Conservation (phyloP, 768 basidiomycete species). For the Lactifluus piperatus region DNA sequence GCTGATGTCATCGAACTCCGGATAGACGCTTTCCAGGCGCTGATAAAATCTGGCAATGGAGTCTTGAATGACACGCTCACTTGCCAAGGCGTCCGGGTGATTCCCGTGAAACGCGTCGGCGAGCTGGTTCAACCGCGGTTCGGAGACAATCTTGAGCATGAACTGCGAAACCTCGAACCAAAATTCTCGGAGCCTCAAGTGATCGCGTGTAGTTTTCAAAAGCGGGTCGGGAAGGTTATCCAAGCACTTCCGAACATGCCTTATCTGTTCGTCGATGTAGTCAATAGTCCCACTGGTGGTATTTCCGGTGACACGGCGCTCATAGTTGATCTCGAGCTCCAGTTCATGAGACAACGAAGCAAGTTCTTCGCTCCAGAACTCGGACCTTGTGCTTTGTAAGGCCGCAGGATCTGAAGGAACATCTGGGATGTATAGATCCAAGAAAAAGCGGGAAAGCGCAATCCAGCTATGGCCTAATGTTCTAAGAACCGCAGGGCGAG, state of each 20-base stretch:
- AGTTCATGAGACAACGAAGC: slow-evolving; percentile 40
- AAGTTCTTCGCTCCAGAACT: slow-evolving; percentile 38
- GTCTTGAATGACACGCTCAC: slow-evolving; percentile 69
- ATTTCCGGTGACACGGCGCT: slow-evolving; percentile 50
- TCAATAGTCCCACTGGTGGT: slow-evolving; percentile 37
- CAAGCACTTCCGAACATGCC: slow-evolving; percentile 27
- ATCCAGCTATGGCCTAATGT: slow-evolving; percentile 48
- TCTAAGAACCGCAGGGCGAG: not conserved
- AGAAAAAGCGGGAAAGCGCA: slow-evolving; percentile 45
- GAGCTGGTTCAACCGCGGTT: slow-evolving; percentile 44
- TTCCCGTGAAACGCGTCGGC: slow-evolving; percentile 29
- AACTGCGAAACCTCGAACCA: slow-evolving; percentile 79
- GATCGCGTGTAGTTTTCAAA: slow-evolving; percentile 28
- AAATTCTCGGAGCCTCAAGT: slow-evolving; percentile 48
- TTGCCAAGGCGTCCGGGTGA: slow-evolving; percentile 34
- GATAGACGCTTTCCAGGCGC: slow-evolving; percentile 59
- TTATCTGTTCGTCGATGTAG: slow-evolving; percentile 35
- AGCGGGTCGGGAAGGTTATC: slow-evolving; percentile 26
- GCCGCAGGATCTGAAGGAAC: slow-evolving; percentile 82
- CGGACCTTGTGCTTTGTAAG: slow-evolving; percentile 39
- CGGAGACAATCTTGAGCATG: slow-evolving; percentile 43
- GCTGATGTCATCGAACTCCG: slow-evolving; percentile 63
- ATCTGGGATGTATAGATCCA: slow-evolving; percentile 74
- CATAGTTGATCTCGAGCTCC: slow-evolving; percentile 45
- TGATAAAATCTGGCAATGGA: slow-evolving; percentile 71